Percentiles rank a stretch among this genome's conserved stretches.
These are phyloP conservation scores for Zalerion maritima DNA, from an alignment of 495 filamentous ascomycete genomes.

Conservation along the genomic window DNA sequence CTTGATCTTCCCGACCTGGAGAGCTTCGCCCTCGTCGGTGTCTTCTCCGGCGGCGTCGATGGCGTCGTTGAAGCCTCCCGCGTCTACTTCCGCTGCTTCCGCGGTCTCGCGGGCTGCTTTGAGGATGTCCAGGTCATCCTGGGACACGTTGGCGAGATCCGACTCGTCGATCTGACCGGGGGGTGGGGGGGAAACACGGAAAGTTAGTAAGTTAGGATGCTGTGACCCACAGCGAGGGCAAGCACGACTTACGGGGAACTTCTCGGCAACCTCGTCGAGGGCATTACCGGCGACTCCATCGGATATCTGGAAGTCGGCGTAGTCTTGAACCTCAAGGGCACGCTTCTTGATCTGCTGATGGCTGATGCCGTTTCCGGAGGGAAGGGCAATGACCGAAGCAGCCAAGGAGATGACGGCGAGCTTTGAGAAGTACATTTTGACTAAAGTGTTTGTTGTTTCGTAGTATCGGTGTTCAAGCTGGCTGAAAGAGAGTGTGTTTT, in stretches of 20 bases:
- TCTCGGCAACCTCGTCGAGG: slow-evolving; percentile 24
- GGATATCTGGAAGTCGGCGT: slow-evolving; percentile 24
- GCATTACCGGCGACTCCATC: slow-evolving; percentile 28
- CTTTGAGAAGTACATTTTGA: slow-evolving; percentile 17
- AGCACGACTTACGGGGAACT: slow-evolving; percentile 26
- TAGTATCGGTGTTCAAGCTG: background rate
- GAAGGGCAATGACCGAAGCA: slow-evolving; percentile 12
- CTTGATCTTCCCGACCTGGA: slow-evolving; percentile 40
- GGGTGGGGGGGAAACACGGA: too few species aligned
- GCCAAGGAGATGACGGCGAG: slow-evolving; percentile 16
- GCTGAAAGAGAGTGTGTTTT: slow-evolving; percentile 3
- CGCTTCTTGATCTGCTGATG: slow-evolving; percentile 4
- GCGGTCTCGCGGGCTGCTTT: slow-evolving; percentile 21
- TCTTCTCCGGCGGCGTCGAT: slow-evolving; percentile 22
- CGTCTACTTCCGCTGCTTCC: slow-evolving; percentile 23
- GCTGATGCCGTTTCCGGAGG: slow-evolving; percentile 5
- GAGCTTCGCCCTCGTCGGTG: slow-evolving; percentile 15
- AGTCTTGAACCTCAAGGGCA: slow-evolving; percentile 12
- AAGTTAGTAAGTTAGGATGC: too few species aligned
- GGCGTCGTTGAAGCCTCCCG: slow-evolving; percentile 28
- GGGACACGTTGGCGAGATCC: slow-evolving; percentile 20
- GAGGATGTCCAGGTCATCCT: slow-evolving; percentile 24
- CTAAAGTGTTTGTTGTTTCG: background rate
- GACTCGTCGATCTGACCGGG: slow-evolving; percentile 19
- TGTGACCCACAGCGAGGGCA: background rate